Evolutionary conservation across 2,329 filamentous ascomycete species (phyloP), one percentile per base, ranked within the genome.

Genomic region (Myriosclerotinia duriaeana): DNA sequence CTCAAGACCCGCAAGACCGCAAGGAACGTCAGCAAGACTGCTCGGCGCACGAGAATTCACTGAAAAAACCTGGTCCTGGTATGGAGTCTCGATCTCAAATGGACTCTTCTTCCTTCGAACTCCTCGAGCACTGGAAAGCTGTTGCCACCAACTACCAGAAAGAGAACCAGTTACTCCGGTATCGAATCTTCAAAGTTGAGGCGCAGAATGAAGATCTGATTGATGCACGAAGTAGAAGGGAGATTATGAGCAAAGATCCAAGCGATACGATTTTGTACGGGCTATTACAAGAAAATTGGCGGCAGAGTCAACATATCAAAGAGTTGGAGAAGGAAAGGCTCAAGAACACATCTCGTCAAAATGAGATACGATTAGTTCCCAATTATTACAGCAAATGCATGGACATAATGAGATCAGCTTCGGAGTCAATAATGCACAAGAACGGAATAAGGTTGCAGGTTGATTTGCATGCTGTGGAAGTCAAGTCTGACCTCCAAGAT

Each of bases 401-500:
- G 59, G 46, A 62, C 12, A 53, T 2, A 5, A 53, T 62, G 59
- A 53, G 38, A 40, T 5, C 30, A n/a, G 15, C 34, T 3, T 40
- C 20, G 34, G 46, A 62, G 15, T 50, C 46, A 50, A 52, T 62
- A 30, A 62, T 62, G 59, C 34, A 62, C 36, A 53, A 53, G 48
- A 38, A 53, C 15, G 59, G n/a, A 3, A 62, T 53, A 20, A 53
- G 46, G 8, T 15, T 62, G 26, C 34, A 9, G 5, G 2, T 14
- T 7, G 26, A 8, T 53, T 6, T 26, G 17, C 5, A 62, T 34
- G 44, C 22, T 2, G 6, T 5, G 14, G 20, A 64, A 14, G 26
- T 17, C 30, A 58, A 54, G 11, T 22, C 38, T 8, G 50, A 64
- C 17, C 50, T 64, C 17, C 17, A 34, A 20, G 5, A 8, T 17